Conservation (phyloP, 352 stramenopile species). For the Elongisporangium senticosum region DNA sequence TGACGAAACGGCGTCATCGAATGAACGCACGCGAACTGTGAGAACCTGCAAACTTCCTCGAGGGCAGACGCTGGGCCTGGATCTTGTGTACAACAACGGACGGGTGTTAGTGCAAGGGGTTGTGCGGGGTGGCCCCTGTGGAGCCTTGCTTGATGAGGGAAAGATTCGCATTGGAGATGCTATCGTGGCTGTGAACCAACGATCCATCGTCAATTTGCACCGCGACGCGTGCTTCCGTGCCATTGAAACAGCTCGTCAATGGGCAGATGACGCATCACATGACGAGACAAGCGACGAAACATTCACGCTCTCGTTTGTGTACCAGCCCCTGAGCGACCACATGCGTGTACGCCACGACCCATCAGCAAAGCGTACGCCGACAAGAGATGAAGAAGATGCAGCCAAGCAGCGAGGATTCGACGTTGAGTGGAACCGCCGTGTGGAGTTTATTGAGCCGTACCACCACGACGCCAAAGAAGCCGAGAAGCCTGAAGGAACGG, state of each 20-base stretch:
- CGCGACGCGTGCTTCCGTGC: conserved; percentile 71
- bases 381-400: conserved; percentile 1
- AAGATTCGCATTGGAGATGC: conserved; percentile 77
- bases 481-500: background rate
- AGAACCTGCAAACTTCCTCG: conserved; percentile 47
- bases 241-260: conserved; percentile 58
- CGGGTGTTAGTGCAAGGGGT: conserved; percentile 76
- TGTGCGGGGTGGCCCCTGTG: conserved; percentile 56
- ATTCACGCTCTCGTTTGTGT: conserved; percentile 70
- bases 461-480: conserved; percentile 16
- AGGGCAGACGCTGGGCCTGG: conserved; percentile 60
- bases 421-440: conserved; percentile 78
- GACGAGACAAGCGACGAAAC: conserved; percentile 14
- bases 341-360: conserved; percentile 2
- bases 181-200: conserved; percentile 67
- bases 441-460: conserved; percentile 66
- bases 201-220: conserved; percentile 80
- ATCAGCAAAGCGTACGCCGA: conserved; percentile 2
- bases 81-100: conserved; percentile 75
- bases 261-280: conserved; percentile 13
- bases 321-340: conserved; percentile 30
- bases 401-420: conserved; percentile 25
- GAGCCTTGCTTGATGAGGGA: conserved; percentile 48
- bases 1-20: conserved; percentile 7
- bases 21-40: conserved; percentile 8